Conservation (phyloP, 306 rosid species). For the Alnus rubra region DNA sequence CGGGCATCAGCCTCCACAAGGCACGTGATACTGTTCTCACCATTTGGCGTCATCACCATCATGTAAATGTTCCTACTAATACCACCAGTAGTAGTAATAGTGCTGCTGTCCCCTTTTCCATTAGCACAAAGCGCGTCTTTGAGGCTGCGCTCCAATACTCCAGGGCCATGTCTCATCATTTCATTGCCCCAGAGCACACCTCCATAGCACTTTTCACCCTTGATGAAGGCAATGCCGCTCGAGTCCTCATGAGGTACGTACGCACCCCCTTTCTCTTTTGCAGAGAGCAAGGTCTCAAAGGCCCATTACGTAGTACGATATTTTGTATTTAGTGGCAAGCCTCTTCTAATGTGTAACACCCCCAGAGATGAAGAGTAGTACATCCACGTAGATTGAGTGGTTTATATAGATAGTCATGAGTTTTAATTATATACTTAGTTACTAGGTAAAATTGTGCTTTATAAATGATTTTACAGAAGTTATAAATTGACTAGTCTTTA, state of each 20-base stretch:
- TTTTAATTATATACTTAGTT: too few species aligned
- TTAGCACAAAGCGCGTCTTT: conserved; percentile 67
- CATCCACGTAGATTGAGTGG: too few species aligned
- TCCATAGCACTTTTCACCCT: conserved; percentile 58
- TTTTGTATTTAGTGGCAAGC: too few species aligned
- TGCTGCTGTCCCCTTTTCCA: conserved; percentile 55
- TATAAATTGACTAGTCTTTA: too few species aligned
- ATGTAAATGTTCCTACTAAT: neutral
- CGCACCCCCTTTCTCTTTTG: neutral
- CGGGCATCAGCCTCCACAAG: conserved; percentile 55
- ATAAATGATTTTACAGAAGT: too few species aligned
- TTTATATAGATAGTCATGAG: too few species aligned
- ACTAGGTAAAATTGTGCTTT: too few species aligned
- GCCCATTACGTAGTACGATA: too few species aligned
- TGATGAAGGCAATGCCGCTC: conserved; percentile 68
- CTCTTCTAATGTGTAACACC: too few species aligned
- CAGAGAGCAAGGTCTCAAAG: neutral
- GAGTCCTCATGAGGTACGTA: conserved; percentile 63
- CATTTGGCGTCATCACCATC: conserved; percentile 39
- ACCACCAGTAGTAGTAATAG: conserved; percentile 16
- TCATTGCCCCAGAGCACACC: conserved; percentile 80
- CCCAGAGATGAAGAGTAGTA: too few species aligned
- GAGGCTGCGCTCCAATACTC: conserved; percentile 83
- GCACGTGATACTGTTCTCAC: conserved; percentile 62
- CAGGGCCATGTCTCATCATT: conserved; percentile 57